phyloP scores from a whole-genome alignment of 2,329 filamentous ascomycete genomes.

The Westerdykella aurantiaca region DNA sequence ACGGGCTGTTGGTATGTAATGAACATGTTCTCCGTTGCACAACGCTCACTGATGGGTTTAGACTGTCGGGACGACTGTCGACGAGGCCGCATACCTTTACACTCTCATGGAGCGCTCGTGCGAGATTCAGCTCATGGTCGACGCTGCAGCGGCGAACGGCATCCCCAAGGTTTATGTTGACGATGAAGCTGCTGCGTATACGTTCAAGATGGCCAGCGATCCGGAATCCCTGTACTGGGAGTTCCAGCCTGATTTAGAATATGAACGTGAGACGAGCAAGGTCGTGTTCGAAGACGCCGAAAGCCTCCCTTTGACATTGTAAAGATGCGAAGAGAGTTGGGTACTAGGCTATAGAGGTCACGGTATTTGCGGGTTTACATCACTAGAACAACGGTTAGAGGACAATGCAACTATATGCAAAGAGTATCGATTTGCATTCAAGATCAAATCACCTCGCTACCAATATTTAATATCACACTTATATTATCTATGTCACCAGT shows the following conservation, averaged over 20 bases:
- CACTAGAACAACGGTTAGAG: too few species aligned
- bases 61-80: slow-evolving; percentile 65
- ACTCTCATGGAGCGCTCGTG: slow-evolving; percentile 64
- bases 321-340: too few species aligned
- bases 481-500: too few species aligned
- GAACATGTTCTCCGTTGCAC: not conserved
- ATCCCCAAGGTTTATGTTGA: slow-evolving; percentile 49
- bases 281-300: slow-evolving; percentile 15
- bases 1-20: slow-evolving; percentile 53
- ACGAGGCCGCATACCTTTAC: slow-evolving; percentile 68
- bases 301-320: not conserved
- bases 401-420: too few species aligned
- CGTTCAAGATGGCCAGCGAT: slow-evolving; percentile 46
- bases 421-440: too few species aligned
- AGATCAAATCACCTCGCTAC: too few species aligned
- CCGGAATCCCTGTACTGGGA: slow-evolving; percentile 48
- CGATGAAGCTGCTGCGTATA: slow-evolving; percentile 53
- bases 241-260: slow-evolving; percentile 49
- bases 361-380: too few species aligned
- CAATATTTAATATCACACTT: too few species aligned
- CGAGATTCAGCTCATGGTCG: slow-evolving; percentile 60
- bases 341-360: too few species aligned
- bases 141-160: slow-evolving; percentile 57
- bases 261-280: slow-evolving; percentile 33
- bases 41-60: slow-evolving; percentile 7